These are phyloP conservation scores for Linnemannia elongata DNA, from an alignment of 192 early-diverging fungal species.

Conservation along the genomic window DNA sequence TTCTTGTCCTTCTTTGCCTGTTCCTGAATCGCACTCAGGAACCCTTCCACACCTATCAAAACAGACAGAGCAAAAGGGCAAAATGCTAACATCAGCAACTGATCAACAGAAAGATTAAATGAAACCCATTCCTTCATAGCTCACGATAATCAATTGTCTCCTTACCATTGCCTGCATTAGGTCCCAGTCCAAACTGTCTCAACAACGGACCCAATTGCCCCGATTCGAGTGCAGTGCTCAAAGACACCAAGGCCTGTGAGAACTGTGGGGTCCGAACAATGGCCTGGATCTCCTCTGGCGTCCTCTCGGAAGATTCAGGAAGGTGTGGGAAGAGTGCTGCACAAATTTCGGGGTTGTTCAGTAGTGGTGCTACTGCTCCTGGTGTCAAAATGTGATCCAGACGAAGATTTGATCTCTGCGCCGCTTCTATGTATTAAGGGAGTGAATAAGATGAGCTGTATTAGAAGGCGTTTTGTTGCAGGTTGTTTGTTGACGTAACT, in stretches of 20 bases:
- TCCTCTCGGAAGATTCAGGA: conserved; percentile 56
- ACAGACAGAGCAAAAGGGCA: not conserved
- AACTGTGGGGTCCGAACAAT: conserved; percentile 66
- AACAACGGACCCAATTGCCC: conserved; percentile 67
- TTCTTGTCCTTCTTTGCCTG: conserved; percentile 53
- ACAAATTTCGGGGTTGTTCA: conserved; percentile 59
- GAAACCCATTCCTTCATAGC: not conserved
- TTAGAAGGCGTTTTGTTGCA: not conserved
- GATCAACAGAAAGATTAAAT: not conserved
- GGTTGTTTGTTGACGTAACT: not conserved
- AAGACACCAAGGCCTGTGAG: conserved; percentile 62
- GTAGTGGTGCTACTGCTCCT: conserved; percentile 53
- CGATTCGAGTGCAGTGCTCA: conserved; percentile 63
- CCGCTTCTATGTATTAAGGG: not conserved
- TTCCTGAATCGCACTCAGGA: conserved; percentile 57
- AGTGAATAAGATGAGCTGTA: not conserved
- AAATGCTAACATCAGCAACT: not conserved
- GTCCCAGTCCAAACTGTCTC: conserved; percentile 64
- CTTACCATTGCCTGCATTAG: conserved; percentile 63
- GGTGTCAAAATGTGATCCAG: conserved; percentile 57
- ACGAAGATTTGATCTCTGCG: conserved; percentile 45
- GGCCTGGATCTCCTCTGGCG: conserved; percentile 62
- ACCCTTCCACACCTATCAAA: conserved; percentile 59
- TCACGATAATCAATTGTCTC: not conserved
- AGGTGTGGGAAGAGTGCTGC: conserved; percentile 64